Evolutionary conservation across 257 asterid genomes (phyloP).

Genomic region (Solanum peruvianum): DNA sequence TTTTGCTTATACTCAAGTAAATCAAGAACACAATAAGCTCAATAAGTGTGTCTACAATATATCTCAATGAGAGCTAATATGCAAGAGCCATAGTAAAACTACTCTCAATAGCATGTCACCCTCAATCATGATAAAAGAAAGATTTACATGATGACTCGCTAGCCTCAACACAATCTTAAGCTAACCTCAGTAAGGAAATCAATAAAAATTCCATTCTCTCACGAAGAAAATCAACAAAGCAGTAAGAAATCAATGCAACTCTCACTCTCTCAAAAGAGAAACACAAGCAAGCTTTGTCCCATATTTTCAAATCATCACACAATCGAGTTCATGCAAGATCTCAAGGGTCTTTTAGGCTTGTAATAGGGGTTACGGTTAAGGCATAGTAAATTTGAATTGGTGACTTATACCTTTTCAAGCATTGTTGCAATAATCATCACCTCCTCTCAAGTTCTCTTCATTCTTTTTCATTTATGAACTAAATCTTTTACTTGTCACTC

Average conservation of each 20-base stretch:
- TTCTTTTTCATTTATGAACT: too few species aligned
- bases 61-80: background rate
- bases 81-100: background rate
- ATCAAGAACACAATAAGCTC: background rate
- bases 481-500: background rate
- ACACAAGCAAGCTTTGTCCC: background rate
- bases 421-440: background rate
- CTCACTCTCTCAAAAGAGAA: background rate
- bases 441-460: background rate
- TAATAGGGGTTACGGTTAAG: background rate
- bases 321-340: background rate
- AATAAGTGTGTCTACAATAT: background rate
- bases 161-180: background rate
- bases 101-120: background rate
- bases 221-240: background rate
- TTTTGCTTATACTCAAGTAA: background rate
- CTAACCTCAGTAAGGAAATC: background rate
- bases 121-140: too few species aligned
- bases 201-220: background rate
- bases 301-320: background rate
- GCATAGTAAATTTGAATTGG: background rate
- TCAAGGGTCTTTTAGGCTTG: background rate
- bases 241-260: background rate
- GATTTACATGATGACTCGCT: background rate
- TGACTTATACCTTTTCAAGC: background rate